Base-by-base conservation (phyloP, 148 eudicot genomes). In the Chenopodium berlandieri region DNA sequence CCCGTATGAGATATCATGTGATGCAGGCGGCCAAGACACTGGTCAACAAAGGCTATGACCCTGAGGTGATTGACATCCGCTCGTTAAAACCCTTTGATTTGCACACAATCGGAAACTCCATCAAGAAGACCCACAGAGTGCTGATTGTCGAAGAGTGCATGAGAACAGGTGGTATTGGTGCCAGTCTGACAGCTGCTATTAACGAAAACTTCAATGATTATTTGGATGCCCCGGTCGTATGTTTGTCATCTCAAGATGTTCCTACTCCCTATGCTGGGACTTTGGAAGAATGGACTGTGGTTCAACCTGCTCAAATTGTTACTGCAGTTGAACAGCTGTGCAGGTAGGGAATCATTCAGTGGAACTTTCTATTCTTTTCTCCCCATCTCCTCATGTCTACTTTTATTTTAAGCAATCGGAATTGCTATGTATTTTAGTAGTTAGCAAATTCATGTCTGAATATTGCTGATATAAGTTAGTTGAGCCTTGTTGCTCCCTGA, bases 191-290 rank as follows among this genome's bases (percentile, higher is more conserved):
- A 6, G 97, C 97, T 7, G 97, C 97, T 14, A 92, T 94, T 50
- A 94, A 84, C 19, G 98, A 94, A 83, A 92, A 94, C 83, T 94
- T 94, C 78, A 85, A 92, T 27, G 97, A 94, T 83, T 91, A 94
- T 85, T 83, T 94, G 88, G 98, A 94, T 67, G 91, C 94, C 34
- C 94, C 96, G 0, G 86, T 94, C 66, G 86, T 92, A 20, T 94
- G 98, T 76, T 89, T 94, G 85, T 94, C 98, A 6, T 92, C 98
- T 32, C 98, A 94, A 84, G 97, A 94, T 81, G 98, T 94, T 82
- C 98, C 98, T 12, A 94, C 98, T 12, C 98, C 98, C 34, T 94
- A 92, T 86, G 97, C 98, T 17, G 97, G 94, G 73, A 87, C 97
- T 8, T 77, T 94, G 81, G 94, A 94, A 82, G 90, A 94, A 58